Evolutionary conservation across 1,284 basidiomycete species (phyloP).

Genomic region (Entoloma clypeatum): DNA sequence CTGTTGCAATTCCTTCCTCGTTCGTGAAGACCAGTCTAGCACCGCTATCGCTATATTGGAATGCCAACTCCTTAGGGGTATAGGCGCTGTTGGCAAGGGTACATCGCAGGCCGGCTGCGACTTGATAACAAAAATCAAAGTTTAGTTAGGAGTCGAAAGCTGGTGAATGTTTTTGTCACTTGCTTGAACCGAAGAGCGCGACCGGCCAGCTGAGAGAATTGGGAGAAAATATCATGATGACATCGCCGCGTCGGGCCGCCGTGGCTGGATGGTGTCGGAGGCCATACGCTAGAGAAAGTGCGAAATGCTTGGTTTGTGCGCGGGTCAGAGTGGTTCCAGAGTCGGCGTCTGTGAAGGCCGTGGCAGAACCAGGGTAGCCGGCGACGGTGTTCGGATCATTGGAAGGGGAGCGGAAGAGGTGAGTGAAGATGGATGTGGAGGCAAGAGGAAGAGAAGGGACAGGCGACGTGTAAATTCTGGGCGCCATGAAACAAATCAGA

Average conservation of each 20-base stretch:
- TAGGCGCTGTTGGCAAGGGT: conserved; percentile 46
- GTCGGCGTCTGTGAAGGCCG: conserved; percentile 66
- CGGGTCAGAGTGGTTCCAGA: conserved; percentile 57
- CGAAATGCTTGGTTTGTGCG: conserved; percentile 48
- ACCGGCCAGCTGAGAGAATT: conserved; percentile 67
- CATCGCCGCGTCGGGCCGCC: conserved; percentile 38
- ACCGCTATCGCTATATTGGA: conserved; percentile 51
- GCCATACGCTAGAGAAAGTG: conserved; percentile 54
- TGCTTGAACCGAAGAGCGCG: conserved; percentile 49
- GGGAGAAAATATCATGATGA: conserved; percentile 52
- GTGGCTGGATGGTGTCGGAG: conserved; percentile 39
- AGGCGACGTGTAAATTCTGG: conserved; percentile 41
- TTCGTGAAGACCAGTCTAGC: conserved; percentile 53
- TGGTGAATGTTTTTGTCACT: too few relatives aligned
- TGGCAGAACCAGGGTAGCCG: conserved; percentile 36
- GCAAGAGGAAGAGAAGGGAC: conserved; percentile 31
- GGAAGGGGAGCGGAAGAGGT: conserved; percentile 37
- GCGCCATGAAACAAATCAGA: too few relatives aligned
- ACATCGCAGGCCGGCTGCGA: conserved; percentile 50
- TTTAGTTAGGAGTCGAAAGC: neutral
- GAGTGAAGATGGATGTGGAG: conserved; percentile 47
- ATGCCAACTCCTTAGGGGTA: conserved; percentile 40
- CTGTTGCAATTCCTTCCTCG: conserved; percentile 45
- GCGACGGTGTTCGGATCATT: conserved; percentile 34
- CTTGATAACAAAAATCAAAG: conserved; percentile 17